Evolutionary conservation across 208 protist genomes (phyloP), one percentile per base, ranked within the genome.

Genomic region (Wallacemonas collosoma): DNA sequence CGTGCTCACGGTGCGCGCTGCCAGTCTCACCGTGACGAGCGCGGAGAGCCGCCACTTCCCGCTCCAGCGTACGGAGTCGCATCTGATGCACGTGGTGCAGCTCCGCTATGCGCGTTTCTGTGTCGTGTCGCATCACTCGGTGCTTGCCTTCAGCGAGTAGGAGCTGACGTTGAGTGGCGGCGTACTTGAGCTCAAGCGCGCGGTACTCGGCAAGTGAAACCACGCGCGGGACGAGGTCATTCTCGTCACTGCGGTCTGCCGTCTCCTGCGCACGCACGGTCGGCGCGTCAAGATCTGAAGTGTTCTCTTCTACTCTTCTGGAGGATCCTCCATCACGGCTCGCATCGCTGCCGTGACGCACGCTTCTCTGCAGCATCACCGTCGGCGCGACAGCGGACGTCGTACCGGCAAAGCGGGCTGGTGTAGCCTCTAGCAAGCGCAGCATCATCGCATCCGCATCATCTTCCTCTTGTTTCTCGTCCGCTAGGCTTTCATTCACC

Each of bases 51-150:
- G 51, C 35, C 17, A 84, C n/a, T 40, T 84, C 75, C 14, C 72
- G 67, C 58, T 53, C 45, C 51, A 86, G 43, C 5, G 76, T 81
- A 38, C 69, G 43, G 12, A 73, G 69, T 11, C 72, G 75, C 15
- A 63, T 77, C 2, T 51, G 47, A 50, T 86, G 76, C 8, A 71
- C 81, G n/a, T 53, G 71, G 60, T 82, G 78, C 47, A 82, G 48
- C 67, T 74, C 69, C 14, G 53, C 54, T 43, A 85, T 48, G 11
- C 72, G 75, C 11, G 15, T 64, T 43, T 81, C 80, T 38, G 40
- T 67, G 45, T 81, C 76, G 1, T 76, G 65, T 38, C 80, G 69
- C 3, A 72, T 44, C 15, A 79, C 72, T 2, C 71, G 54, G n/a
- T 71, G 62, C 60, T 81, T 72, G 35, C 76, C 72, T 39, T 66